Evolutionary conservation across 2,329 filamentous ascomycete genomes (phyloP), one percentile per base, ranked within the genome.

Genomic region (Huntiella abstrusa): DNA sequence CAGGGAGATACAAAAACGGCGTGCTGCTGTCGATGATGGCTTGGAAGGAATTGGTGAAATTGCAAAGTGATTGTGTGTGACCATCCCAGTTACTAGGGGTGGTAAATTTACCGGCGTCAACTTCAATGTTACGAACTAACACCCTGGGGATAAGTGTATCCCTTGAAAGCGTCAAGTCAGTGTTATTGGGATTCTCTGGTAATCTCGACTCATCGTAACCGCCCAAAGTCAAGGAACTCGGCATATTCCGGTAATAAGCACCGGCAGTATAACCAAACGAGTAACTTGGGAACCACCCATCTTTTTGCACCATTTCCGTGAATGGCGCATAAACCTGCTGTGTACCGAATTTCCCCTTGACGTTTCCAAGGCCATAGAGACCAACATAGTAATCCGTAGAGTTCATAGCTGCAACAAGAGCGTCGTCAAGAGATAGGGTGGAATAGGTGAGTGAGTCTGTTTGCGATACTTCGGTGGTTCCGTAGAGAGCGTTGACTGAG

Each of bases 211-310:
- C 58, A 56, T 85, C 81, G 55, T 78, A 83, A 22, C 82, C 61
- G 16, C 82, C 81, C 7, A 86, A 62, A 0, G 76, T 81, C 40
- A 85, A 59, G 28, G 75, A 77, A 34, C 67, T 66, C 7, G 70
- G 67, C 6, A 62, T 46, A 22, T 48, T 45, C 33, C 47, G 69
- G 55, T 85, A 85, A 51, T 70, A 70, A n/a, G 79, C 79, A 12
- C 82, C 82, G 36, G 80, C 80, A 3, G 81, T 85, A 57, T 78
- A 86, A 44, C 77, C 80, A 56, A 81, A 85, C 37, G 77, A 82
- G 51, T 83, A 67, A 57, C 80, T 84, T 1, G 80, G 76, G 41
- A 85, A 80, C 48, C 62, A 63, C 6, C 71, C 70, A 48, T 70
- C 66, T 8, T 67, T 59, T 55, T 76, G 70, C 38, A 81, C 70